phyloP scores from a whole-genome alignment of 805 yeast genomes.

The Isabelozyma rhagii region DNA sequence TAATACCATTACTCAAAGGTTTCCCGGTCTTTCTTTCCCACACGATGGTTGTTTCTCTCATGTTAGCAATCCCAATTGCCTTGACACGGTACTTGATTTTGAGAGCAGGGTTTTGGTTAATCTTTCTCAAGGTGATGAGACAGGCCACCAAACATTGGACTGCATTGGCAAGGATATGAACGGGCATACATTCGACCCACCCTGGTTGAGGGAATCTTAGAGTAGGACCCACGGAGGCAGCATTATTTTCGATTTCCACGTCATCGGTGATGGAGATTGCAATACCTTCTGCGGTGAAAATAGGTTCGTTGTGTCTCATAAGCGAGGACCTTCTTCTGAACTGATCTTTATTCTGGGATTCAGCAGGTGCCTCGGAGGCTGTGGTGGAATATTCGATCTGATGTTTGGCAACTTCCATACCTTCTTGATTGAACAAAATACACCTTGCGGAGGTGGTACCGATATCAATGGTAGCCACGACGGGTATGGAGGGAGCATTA shows the following conservation, averaged over 20 bases:
- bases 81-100: conserved; percentile 58
- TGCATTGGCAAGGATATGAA: conserved; percentile 75
- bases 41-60: conserved; percentile 90
- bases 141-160: conserved; percentile 74
- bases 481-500: conserved; percentile 38
- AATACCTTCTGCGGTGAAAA: conserved; percentile 73
- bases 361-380: conserved; percentile 52
- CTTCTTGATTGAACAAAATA: conserved; percentile 69
- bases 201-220: conserved; percentile 76
- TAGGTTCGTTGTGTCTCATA: conserved; percentile 50
- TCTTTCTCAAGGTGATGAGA: conserved; percentile 51
- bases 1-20: conserved; percentile 85
- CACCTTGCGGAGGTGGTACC: conserved; percentile 93
- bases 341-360: conserved; percentile 40
- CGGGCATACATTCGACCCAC: conserved; percentile 94
- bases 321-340: conserved; percentile 43
- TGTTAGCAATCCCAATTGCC: conserved; percentile 87
- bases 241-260: conserved; percentile 60
- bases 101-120: conserved; percentile 51
- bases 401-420: conserved; percentile 79
- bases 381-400: conserved; percentile 86
- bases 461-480: conserved; percentile 74
- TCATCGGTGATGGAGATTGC: conserved; percentile 58
- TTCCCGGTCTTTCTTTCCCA: conserved; percentile 84
- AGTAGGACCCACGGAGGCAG: conserved; percentile 60